Evolutionary conservation across 371 early-diverging fungal genomes (phyloP), one percentile per base, ranked within the genome.

Genomic region (Zychaea mexicana): DNA sequence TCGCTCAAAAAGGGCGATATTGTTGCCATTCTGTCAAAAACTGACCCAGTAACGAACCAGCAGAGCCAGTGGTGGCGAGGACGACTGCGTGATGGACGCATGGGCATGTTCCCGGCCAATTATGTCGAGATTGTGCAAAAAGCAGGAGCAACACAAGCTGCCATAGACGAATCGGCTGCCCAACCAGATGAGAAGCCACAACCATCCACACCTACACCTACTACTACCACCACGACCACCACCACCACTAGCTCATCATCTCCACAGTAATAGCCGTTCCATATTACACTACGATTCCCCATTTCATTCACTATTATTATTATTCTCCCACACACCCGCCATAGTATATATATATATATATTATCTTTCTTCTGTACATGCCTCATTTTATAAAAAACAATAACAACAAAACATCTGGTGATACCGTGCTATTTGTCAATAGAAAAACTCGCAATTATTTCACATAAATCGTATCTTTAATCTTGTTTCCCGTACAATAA

Each of bases 31-130:
- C 68, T 90, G 65, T 87, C 83, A 58, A 90, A 88, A 69, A 79
- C 81, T 2, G 95, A 95, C 70, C 88, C 93, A 22, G 86, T 85
- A 58, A 77, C 82, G 3, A 92, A 92, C 1, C 85, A 86, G n/a
- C 88, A 90, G 27, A 88, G 88, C 59, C 81, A 83, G 72, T 97
- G 98, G 98, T 98, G 98, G 98, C 82, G 91, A 52, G 97, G 98
- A 19, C 73, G 92, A 57, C 74, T 89, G 15, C 85, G 93, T 42
- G 82, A 85, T 55, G 98, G 98, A 0, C 78, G 80, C 15, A 86
- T 93, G 66, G 98, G 98, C 3, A 78, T 92, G 52, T 96, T 98
- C 81, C 98, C 98, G 0, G 84, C 92, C 56, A 96, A 88, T 67
- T 96, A 94, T 72, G 95, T 96, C 49, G 72, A 74, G 53, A 69